Conservation (phyloP, 345 rosid species). For the Ceriops zippeliana region DNA sequence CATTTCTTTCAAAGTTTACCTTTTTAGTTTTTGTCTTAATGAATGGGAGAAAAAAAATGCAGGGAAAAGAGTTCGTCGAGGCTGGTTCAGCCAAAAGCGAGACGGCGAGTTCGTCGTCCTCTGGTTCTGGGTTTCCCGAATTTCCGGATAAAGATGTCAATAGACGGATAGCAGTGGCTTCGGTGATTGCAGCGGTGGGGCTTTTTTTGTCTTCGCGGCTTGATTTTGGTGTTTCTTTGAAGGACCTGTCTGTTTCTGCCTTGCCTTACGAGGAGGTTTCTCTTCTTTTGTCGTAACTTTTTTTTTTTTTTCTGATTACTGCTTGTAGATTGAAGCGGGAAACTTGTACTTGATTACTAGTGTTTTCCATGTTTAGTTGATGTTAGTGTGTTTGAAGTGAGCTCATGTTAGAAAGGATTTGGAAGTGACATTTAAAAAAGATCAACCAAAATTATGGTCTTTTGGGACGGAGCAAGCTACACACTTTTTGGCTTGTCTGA, state of each 20-base stretch:
- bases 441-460: too few relatives aligned
- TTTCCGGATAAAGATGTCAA: constrained; percentile 60
- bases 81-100: constrained; percentile 19
- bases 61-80: constrained; percentile 50
- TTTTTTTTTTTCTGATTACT: not conserved
- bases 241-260: constrained; percentile 67
- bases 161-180: constrained; percentile 47
- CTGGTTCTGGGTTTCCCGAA: constrained; percentile 44
- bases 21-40: not conserved
- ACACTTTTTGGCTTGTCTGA: too few relatives aligned
- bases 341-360: too few relatives aligned
- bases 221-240: constrained; percentile 76
- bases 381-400: too few relatives aligned
- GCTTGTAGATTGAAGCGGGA: not conserved
- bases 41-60: constrained; percentile 13
- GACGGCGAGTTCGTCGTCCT: constrained; percentile 26
- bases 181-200: constrained; percentile 51
- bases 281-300: not conserved
- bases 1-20: not conserved
- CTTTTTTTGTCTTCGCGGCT: constrained; percentile 57
- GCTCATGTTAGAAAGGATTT: too few relatives aligned
- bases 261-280: constrained; percentile 69
- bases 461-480: too few relatives aligned
- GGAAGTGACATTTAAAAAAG: too few relatives aligned
- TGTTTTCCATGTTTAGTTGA: too few relatives aligned